phyloP scores from a whole-genome alignment of 768 basidiomycete genomes.

The Ephemerocybe angulata region DNA sequence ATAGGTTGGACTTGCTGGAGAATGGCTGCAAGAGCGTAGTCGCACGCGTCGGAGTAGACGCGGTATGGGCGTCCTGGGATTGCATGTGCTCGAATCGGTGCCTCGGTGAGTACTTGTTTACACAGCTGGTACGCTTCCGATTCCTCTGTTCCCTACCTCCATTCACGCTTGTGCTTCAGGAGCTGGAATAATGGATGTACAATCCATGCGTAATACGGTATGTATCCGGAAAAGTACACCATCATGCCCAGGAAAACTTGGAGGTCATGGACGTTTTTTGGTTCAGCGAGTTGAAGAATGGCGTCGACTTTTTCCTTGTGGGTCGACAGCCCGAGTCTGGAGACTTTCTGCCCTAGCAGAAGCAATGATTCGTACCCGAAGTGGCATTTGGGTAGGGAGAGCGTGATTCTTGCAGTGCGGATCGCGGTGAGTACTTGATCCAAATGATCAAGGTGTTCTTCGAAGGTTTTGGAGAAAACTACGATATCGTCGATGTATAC shows the following conservation, averaged over 20 bases:
- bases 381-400: conserved; percentile 33
- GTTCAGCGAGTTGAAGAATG: conserved; percentile 26
- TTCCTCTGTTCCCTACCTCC: conserved; percentile 21
- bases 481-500: conserved; percentile 45
- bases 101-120: conserved; percentile 25
- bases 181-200: conserved; percentile 31
- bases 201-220: no score
- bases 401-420: conserved; percentile 23
- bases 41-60: conserved; percentile 34
- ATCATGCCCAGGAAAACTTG: no score
- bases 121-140: conserved; percentile 24
- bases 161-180: conserved; percentile 23
- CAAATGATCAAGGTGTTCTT: conserved; percentile 29
- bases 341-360: conserved; percentile 39
- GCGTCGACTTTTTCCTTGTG: conserved; percentile 35
- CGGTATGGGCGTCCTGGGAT: conserved; percentile 27
- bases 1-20: conserved; percentile 34
- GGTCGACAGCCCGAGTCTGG: no score
- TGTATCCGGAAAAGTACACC: no score
- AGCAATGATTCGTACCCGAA: conserved; percentile 29
- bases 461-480: conserved; percentile 23
- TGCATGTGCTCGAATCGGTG: conserved; percentile 31
- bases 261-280: conserved; percentile 20
- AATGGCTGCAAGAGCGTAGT: conserved; percentile 24
- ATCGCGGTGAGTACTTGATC: conserved; percentile 28